Conservation (phyloP, 2,329 filamentous ascomycete species). For the Coleophoma crateriformis region DNA sequence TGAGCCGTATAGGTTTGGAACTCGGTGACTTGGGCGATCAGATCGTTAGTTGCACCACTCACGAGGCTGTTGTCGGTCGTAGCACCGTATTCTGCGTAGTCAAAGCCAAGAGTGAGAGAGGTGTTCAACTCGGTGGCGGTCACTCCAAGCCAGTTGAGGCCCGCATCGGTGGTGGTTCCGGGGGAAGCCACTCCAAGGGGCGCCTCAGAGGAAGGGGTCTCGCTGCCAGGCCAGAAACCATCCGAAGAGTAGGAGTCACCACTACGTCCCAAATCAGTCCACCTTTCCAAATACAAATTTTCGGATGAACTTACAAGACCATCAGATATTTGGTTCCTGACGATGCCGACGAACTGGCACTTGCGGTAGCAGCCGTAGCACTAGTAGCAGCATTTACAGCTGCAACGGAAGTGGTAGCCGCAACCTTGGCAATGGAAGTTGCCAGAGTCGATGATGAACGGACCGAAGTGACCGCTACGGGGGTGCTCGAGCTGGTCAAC, state of each 20-base stretch:
- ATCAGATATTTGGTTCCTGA: constrained; percentile 2
- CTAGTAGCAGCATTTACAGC: not conserved
- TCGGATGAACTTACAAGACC: not conserved
- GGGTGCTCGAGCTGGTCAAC: not conserved
- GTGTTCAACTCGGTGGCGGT: not conserved
- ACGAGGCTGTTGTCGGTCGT: constrained; percentile 1
- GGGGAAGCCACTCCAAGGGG: not conserved
- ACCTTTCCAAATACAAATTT: not conserved
- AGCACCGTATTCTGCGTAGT: constrained; percentile 1
- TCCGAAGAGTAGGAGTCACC: constrained; percentile 1
- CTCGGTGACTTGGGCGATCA: not conserved
- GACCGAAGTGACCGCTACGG: not conserved
- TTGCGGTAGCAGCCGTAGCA: not conserved
- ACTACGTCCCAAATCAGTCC: not conserved
- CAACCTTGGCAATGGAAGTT: not conserved
- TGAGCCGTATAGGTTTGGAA: constrained; percentile 1
- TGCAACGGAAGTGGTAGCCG: not conserved
- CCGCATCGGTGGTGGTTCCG: not conserved
- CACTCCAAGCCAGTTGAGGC: not conserved
- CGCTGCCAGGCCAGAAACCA: constrained; percentile 1
- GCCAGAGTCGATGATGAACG: not conserved
- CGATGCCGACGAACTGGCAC: not conserved
- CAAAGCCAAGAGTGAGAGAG: not conserved
- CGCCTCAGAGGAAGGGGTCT: not conserved
- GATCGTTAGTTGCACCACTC: not conserved